Evolutionary conservation across 352 stramenopile genomes (phyloP), one percentile per base, ranked within the genome.

Genomic region (Pythium periplocum): DNA sequence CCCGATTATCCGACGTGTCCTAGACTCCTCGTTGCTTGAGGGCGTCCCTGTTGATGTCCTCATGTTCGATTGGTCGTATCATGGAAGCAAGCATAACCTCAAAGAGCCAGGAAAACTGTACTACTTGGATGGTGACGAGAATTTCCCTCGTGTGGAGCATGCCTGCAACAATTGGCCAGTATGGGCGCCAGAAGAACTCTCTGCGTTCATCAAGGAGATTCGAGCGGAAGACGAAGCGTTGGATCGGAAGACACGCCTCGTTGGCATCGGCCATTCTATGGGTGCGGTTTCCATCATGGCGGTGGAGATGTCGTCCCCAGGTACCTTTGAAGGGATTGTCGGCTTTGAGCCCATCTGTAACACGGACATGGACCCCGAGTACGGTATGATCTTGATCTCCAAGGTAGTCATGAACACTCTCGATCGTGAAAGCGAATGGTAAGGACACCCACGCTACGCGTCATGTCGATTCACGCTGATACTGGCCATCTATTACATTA

Each of bases 311-410:
- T 51, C 39, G 33, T 45, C 69, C 33, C 69, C 65, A 1, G 65
- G 69, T 17, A 75, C 57, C 0, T 66, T 78, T 37, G 44, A 62
- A 2, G 48, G 51, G 1, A 51, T 78, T 10, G 60, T 66, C 17
- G 38, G 68, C 7, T 78, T 78, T 37, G 69, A 78, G 41, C 69
- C 65, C 39, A 67, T 69, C 4, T 77, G 43, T 36, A 51, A 60
- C n/a, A 43, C 17, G 7, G 45, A 44, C 26, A 54, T 54, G 48
- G 48, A 26, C 6, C 48, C 48, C 8, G 48, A 54, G 30, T 6
- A 37, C 2, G 44, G 36, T 9, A 12, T 54, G 9, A 31, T 54
- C 6, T 35, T 38, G 34, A 43, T 35, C 10, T 45, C 44, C 34
- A 34, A 38, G 31, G 48, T 54, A 38, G 48, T 54, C 0, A 17